phyloP scores from a whole-genome alignment of 345 rosid genomes.

The Firmiana major region DNA sequence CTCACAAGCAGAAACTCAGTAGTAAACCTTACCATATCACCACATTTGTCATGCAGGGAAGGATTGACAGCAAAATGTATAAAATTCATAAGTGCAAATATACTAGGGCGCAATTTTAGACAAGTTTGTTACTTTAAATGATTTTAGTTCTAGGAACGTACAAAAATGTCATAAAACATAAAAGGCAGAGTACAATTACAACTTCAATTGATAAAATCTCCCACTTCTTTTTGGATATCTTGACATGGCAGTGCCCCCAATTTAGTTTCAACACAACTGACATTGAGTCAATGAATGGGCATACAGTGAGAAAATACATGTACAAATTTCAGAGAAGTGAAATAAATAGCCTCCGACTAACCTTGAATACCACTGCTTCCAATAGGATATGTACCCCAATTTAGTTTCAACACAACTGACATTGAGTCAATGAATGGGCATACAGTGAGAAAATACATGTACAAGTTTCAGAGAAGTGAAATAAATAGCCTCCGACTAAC shows the following conservation, averaged over 20 bases:
- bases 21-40: background rate
- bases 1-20: background rate
- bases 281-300: background rate
- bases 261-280: background rate
- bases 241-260: background rate
- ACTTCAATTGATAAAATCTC: background rate
- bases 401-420: background rate
- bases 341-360: constrained; percentile 21
- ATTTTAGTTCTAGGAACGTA: background rate
- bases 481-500: constrained; percentile 21
- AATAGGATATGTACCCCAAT: background rate
- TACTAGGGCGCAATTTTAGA: background rate
- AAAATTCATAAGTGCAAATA: background rate
- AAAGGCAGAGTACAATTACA: background rate
- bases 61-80: background rate
- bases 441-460: constrained; percentile 8
- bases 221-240: constrained; percentile 1
- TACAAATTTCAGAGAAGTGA: constrained; percentile 1
- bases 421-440: background rate
- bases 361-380: constrained; percentile 17
- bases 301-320: constrained; percentile 6
- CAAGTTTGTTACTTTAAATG: background rate
- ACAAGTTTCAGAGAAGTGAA: constrained; percentile 3
- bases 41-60: background rate
- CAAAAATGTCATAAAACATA: background rate